Evolutionary conservation across 106 monocot species (phyloP), one percentile per base, ranked within the genome.

Genomic region (Acorus calamus): DNA sequence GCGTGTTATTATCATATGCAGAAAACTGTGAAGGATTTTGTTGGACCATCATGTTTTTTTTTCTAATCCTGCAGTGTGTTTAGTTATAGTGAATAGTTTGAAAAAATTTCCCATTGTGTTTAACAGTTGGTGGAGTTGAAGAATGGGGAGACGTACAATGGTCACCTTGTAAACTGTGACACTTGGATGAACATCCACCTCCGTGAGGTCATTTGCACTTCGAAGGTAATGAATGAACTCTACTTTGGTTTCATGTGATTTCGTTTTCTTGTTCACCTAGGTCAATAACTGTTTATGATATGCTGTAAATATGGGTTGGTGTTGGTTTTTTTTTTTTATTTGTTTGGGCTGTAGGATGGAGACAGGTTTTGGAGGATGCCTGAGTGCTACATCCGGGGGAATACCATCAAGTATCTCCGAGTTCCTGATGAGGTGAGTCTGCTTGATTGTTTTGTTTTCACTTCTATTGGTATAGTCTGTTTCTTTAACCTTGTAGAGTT

Each of bases 331-430:
- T 44, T 72, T 71, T 75, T 46, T 6, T 66, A 44, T 62, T 6
- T 28, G 28, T 28, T 28, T 28, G 28, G 28, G 4, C 64, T 80
- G 52, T 68, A 94, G 94, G 94, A 94, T 82, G 89, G 94, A 63
- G 94, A 89, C 53, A 77, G 86, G 59, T 94, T 94, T 60, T 94
- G 94, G 94, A 89, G 94, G 59, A 94, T 89, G 89, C 94, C 89
- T 2, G 89, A 94, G 42, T 94, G 94, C 45, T 94, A 87, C 51
- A 94, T 94, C 42, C 78, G 94, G 7, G 84, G 89, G 42, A 94
- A 94, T 56, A 94, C 94, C 1, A 89, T 94, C 14, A 89, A 94
- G 69, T 94, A 94, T 66, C 84, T 94, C 55, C 79, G 94, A 55
- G 94, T 94, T 76, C 89, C 94, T 50, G 94, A 94, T 74, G 94